A percentile compares a stretch with the other conserved stretches of the same genome.
phyloP scores from a whole-genome alignment of 2,329 filamentous ascomycete species.

The Neocucurbitaria cava region DNA sequence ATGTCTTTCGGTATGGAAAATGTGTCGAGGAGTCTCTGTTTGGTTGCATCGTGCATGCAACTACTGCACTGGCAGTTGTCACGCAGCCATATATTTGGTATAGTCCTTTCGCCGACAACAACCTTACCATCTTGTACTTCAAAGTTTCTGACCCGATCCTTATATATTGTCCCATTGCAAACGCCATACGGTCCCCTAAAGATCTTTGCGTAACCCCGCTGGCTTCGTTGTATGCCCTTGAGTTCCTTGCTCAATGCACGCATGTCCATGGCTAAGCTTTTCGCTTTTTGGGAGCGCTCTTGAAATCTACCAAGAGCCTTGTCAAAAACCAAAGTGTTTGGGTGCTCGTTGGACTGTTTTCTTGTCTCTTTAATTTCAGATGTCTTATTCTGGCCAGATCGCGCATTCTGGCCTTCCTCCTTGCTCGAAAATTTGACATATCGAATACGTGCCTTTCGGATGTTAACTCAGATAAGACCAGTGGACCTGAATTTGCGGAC shows the following conservation, averaged over 20 bases:
- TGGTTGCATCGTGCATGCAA: conserved; percentile 74
- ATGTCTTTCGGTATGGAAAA: conserved; percentile 58
- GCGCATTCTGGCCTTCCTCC: background rate
- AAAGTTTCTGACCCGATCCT: background rate
- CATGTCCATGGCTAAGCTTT: background rate
- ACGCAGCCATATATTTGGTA: conserved; percentile 51
- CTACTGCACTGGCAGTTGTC: conserved; percentile 74
- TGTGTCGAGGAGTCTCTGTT: conserved; percentile 72
- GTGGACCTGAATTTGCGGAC: background rate
- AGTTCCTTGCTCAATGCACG: background rate
- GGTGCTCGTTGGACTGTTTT: too few species aligned
- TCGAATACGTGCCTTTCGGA: background rate
- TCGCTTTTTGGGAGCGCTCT: background rate
- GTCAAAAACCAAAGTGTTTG: too few species aligned
- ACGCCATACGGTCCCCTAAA: conserved; percentile 2
- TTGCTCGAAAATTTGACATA: too few species aligned
- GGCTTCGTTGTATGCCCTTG: background rate
- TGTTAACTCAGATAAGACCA: background rate
- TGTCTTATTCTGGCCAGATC: background rate
- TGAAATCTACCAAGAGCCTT: background rate
- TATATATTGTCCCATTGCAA: background rate
- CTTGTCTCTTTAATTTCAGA: too few species aligned
- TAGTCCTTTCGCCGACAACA: background rate
- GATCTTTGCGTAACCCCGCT: background rate
- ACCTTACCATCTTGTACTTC: conserved; percentile 6